Evolutionary conservation across 345 rosid species (phyloP).

Genomic region (Microcos paniculata): DNA sequence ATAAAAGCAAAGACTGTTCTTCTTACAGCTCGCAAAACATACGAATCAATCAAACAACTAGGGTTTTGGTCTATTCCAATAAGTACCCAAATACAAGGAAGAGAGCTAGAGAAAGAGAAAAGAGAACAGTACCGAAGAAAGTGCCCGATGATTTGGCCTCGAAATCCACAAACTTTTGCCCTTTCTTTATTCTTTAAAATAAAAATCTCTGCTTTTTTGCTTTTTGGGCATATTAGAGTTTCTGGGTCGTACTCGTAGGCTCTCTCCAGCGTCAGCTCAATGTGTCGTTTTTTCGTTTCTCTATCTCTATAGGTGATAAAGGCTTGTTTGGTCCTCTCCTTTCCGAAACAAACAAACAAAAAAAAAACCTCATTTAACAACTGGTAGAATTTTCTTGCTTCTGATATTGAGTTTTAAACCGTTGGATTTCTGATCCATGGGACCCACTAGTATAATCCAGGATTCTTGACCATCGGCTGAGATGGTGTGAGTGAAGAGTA

Average conservation of each 20-base stretch:
- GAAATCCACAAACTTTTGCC: slow-evolving; percentile 26
- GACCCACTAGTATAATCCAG: neutral
- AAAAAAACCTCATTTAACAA: neutral
- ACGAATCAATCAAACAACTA: neutral
- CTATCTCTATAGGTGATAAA: slow-evolving; percentile 35
- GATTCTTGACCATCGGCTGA: neutral
- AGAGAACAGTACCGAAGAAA: slow-evolving; percentile 27
- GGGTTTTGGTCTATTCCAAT: slow-evolving; percentile 2
- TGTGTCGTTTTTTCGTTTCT: neutral
- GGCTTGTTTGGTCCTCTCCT: slow-evolving; percentile 68
- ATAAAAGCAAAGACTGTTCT: neutral
- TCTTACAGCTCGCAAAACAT: slow-evolving; percentile 1
- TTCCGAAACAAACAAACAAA: slow-evolving; percentile 34
- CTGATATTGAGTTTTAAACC: neutral
- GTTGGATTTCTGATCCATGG: neutral
- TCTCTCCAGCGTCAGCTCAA: slow-evolving; percentile 24
- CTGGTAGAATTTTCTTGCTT: neutral
- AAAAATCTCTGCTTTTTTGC: neutral
- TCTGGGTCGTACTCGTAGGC: slow-evolving; percentile 6
- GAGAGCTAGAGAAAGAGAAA: neutral
- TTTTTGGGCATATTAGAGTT: neutral
- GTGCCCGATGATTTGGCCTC: slow-evolving; percentile 45
- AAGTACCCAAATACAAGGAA: neutral
- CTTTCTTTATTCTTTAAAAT: neutral
- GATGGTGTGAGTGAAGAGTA: neutral